Conservation (phyloP, 805 yeast genomes). For the Wickerhamomyces rabaulensis region DNA sequence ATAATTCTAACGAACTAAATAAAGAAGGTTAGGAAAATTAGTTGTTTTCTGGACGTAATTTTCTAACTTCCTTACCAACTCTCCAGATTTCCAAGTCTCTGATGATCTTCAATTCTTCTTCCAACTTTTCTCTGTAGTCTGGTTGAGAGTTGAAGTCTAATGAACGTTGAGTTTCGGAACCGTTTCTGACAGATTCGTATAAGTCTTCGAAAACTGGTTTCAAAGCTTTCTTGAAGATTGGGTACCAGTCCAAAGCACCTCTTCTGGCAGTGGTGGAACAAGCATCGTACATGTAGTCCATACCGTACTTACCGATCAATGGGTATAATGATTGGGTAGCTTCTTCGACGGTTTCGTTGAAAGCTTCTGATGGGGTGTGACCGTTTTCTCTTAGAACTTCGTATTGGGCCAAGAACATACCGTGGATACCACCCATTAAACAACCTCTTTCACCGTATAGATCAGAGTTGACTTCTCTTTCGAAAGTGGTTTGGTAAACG, state of each 20-base stretch:
- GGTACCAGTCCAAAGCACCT: slow-evolving; percentile 99
- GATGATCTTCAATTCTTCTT: slow-evolving; percentile 86
- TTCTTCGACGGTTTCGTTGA: slow-evolving; percentile 99
- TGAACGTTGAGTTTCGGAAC: slow-evolving; percentile 96
- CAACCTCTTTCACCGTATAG: slow-evolving; percentile 99
- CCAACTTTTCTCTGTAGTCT: slow-evolving; percentile 96
- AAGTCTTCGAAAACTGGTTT: slow-evolving; percentile 97
- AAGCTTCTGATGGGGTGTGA: slow-evolving; percentile 99
- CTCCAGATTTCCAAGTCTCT: slow-evolving; percentile 99
- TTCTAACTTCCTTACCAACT: slow-evolving; percentile 99
- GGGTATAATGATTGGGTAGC: slow-evolving; percentile 99
- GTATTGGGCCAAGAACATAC: slow-evolving; percentile 99
- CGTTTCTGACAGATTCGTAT: slow-evolving; percentile 92
- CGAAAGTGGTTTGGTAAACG: slow-evolving; percentile 99
- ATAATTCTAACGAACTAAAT: slow-evolving; percentile 2
- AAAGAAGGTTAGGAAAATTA: slow-evolving; percentile 32
- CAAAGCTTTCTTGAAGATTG: slow-evolving; percentile 96
- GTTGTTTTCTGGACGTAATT: slow-evolving; percentile 98
- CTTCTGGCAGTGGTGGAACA: slow-evolving; percentile 99
- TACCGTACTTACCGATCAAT: slow-evolving; percentile 97
- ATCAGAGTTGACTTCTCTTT: slow-evolving; percentile 98
- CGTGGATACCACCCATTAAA: slow-evolving; percentile 99
- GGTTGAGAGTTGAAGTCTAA: slow-evolving; percentile 97
- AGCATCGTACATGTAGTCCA: slow-evolving; percentile 99
- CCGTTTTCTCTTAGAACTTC: slow-evolving; percentile 99